A percentile compares a stretch with the other conserved stretches of the same genome.
phyloP scores from a whole-genome alignment of 768 basidiomycete genomes.

The Leucocoprinus birnbaumii region DNA sequence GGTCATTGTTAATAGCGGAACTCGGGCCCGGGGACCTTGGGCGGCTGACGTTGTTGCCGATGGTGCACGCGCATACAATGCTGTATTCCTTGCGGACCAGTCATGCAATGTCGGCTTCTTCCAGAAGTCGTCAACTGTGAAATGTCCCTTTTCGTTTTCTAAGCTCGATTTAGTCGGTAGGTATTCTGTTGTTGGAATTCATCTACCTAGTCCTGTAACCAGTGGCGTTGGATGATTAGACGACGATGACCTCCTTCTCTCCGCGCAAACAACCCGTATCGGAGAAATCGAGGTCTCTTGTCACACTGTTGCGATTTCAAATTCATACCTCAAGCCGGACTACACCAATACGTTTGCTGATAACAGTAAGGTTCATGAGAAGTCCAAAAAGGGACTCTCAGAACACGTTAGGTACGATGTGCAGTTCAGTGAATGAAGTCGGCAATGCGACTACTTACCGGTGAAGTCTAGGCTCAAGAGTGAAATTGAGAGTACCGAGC shows the following conservation, averaged over 20 bases:
- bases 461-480: no score
- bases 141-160: constrained; percentile 6
- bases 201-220: not conserved
- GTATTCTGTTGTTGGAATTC: not conserved
- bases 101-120: not conserved
- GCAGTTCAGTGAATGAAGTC: not conserved
- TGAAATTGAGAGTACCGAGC: no score
- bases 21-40: not conserved
- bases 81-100: not conserved
- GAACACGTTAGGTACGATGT: not conserved
- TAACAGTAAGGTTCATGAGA: not conserved
- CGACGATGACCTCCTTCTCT: no score
- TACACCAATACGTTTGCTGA: not conserved
- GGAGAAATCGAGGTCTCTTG: constrained; percentile 1
- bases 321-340: not conserved
- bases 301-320: not conserved
- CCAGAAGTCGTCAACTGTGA: not conserved
- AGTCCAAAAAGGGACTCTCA: not conserved
- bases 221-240: no score
- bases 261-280: not conserved
- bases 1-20: not conserved
- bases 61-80: not conserved
- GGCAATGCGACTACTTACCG: no score
- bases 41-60: not conserved
- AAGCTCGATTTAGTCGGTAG: constrained; percentile 10